Percentiles rank a stretch among this genome's conserved stretches.
Conservation (phyloP, 2,329 filamentous ascomycete species). For the Davidsoniella eucalypti region DNA sequence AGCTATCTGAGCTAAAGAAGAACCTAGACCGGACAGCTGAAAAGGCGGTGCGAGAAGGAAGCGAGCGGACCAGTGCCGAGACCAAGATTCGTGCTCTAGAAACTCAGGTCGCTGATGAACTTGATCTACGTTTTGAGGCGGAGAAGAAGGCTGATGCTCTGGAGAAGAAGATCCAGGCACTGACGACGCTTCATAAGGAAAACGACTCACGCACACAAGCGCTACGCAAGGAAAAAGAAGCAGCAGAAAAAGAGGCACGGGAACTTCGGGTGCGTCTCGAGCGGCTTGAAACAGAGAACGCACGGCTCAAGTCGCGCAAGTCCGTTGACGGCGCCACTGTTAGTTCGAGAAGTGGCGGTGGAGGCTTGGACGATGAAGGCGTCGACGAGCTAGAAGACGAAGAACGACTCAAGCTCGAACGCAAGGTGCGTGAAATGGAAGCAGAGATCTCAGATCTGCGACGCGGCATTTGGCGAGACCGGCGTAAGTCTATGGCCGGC, state of each 20-base stretch:
- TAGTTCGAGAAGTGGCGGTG: constrained; percentile 20
- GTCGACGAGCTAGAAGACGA: constrained; percentile 78
- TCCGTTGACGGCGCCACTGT: constrained; percentile 26
- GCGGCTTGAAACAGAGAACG: constrained; percentile 54
- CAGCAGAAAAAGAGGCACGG: constrained; percentile 31
- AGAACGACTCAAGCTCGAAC: constrained; percentile 56
- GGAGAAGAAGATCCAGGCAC: constrained; percentile 58
- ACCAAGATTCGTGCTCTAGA: constrained; percentile 44
- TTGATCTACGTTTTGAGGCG: constrained; percentile 28
- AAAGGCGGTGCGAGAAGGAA: constrained; percentile 51
- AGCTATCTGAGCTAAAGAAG: constrained; percentile 42
- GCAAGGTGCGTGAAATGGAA: constrained; percentile 66
- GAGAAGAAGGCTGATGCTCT: constrained; percentile 30
- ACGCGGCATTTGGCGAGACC: constrained; percentile 74
- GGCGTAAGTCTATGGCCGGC: constrained; percentile 54
- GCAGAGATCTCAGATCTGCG: constrained; percentile 73
- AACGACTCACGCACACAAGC: constrained; percentile 55
- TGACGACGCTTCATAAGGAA: constrained; percentile 75
- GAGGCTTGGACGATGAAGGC: constrained; percentile 52
- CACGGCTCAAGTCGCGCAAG: constrained; percentile 43
- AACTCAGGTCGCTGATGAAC: constrained; percentile 37
- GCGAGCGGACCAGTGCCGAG: constrained; percentile 54
- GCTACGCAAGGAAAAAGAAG: constrained; percentile 45
- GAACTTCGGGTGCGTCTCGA: constrained; percentile 50
- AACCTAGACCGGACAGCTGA: constrained; percentile 49